Conservation (phyloP, 352 stramenopile species). For the Phytophthora multivora region DNA sequence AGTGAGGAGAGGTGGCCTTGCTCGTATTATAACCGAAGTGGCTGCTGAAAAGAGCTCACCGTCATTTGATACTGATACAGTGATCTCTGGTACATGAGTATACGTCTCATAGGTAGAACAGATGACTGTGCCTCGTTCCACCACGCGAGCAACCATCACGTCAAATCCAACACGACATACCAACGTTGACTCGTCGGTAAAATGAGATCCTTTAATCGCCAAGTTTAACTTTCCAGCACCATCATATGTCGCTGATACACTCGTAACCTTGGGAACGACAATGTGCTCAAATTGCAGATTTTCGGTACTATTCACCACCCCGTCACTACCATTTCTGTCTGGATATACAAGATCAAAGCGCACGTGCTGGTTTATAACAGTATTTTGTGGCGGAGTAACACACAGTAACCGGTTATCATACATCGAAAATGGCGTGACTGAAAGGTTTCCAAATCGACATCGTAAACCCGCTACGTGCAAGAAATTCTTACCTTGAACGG, state of each 20-base stretch:
- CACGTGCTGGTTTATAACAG: background rate
- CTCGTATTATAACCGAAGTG: constrained; percentile 3
- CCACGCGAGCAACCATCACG: constrained; percentile 5
- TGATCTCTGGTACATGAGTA: constrained; percentile 8
- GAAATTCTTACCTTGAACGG: constrained; percentile 37
- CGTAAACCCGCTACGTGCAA: constrained; percentile 12
- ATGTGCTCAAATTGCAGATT: constrained; percentile 31
- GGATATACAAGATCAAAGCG: constrained; percentile 29
- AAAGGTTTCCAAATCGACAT: constrained; percentile 38
- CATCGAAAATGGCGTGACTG: constrained; percentile 9
- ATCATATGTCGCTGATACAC: constrained; percentile 11
- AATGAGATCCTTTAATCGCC: constrained; percentile 21
- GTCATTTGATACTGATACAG: constrained; percentile 44
- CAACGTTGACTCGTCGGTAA: constrained; percentile 9
- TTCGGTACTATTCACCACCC: constrained; percentile 8
- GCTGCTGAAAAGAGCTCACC: constrained; percentile 32
- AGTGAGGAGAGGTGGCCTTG: constrained; percentile 13
- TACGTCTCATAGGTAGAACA: constrained; percentile 8
- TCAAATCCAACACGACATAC: constrained; percentile 26
- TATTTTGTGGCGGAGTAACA: constrained; percentile 18
- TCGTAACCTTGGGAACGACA: constrained; percentile 27
- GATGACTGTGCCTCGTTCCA: constrained; percentile 11
- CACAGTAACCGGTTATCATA: constrained; percentile 43
- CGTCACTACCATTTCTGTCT: constrained; percentile 1
- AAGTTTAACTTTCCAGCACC: constrained; percentile 7